Conservation (phyloP, 139 green algal genomes). For the Chlamydomonas schloesseri region DNA sequence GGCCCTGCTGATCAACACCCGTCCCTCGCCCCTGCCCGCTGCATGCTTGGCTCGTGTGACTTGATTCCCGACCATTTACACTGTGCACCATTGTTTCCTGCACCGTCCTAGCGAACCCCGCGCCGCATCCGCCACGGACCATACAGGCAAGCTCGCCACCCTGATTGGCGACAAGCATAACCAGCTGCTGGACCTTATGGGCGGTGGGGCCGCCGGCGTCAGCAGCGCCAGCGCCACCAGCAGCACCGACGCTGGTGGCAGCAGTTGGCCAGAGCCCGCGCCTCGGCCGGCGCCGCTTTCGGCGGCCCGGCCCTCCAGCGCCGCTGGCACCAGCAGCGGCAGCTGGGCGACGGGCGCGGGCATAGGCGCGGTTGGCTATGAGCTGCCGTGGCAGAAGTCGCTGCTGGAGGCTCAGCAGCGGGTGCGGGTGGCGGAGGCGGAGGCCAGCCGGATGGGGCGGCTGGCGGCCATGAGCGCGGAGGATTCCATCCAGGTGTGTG, state of each 20-base stretch:
- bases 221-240: too few species aligned
- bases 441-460: constrained; percentile 35
- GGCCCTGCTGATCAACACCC: too few species aligned
- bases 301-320: background rate
- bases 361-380: background rate
- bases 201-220: background rate
- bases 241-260: background rate
- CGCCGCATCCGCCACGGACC: too few species aligned
- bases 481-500: constrained; percentile 19
- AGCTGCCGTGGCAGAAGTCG: constrained; percentile 20
- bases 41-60: too few species aligned
- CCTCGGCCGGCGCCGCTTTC: background rate
- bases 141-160: constrained; percentile 28
- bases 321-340: background rate
- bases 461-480: constrained; percentile 38
- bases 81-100: too few species aligned
- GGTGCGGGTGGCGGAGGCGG: constrained; percentile 37
- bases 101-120: too few species aligned
- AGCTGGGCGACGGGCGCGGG: background rate
- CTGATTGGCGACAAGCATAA: constrained; percentile 34
- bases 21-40: too few species aligned
- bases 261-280: constrained; percentile 7
- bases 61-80: too few species aligned
- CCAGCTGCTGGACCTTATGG: constrained; percentile 8
- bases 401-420: constrained; percentile 30